A percentile compares a stretch with the other conserved stretches of the same genome.
Evolutionary conservation across 225 moss, liverwort and hornwort species (phyloP).

Genomic region (Marchantia polymorpha): DNA sequence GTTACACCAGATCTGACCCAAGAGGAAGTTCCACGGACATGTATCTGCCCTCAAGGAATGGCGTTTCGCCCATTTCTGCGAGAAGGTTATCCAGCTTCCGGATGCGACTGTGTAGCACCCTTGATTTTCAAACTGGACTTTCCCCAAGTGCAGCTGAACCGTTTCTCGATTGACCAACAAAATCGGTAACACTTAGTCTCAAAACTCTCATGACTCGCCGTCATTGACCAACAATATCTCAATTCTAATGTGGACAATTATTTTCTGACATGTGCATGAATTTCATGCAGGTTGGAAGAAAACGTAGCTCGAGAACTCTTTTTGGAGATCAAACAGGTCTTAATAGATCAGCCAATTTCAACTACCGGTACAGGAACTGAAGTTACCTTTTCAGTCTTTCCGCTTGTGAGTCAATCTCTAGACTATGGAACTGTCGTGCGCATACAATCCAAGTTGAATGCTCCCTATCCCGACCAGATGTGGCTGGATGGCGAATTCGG

Average conservation of each 20-base stretch:
- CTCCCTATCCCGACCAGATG: constrained; percentile 20
- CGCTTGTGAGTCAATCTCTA: constrained; percentile 23
- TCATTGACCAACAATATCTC: neutral
- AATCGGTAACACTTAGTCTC: constrained; percentile 11
- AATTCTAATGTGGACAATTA: too few relatives aligned
- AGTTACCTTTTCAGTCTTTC: constrained; percentile 19
- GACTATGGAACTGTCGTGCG: constrained; percentile 14
- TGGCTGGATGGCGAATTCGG: constrained; percentile 38
- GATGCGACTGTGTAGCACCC: constrained; percentile 35
- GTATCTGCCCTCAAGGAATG: constrained; percentile 26
- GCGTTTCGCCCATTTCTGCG: constrained; percentile 23
- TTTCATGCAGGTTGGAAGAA: constrained; percentile 20
- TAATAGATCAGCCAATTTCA: constrained; percentile 2
- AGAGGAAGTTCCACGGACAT: constrained; percentile 12
- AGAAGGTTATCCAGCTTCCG: constrained; percentile 19
- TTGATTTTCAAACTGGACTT: constrained; percentile 20
- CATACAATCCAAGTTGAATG: constrained; percentile 22
- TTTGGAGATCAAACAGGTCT: constrained; percentile 21
- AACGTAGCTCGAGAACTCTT: constrained; percentile 32
- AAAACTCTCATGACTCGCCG: neutral
- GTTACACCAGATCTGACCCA: constrained; percentile 8
- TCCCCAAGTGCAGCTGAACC: constrained; percentile 21
- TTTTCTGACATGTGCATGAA: neutral
- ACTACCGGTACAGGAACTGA: constrained; percentile 12
- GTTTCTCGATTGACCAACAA: constrained; percentile 18